Percentiles rank a stretch among this genome's conserved stretches.
These are phyloP conservation scores for Pluteus cervinus DNA, from an alignment of 768 basidiomycete species.

Conservation along the genomic window DNA sequence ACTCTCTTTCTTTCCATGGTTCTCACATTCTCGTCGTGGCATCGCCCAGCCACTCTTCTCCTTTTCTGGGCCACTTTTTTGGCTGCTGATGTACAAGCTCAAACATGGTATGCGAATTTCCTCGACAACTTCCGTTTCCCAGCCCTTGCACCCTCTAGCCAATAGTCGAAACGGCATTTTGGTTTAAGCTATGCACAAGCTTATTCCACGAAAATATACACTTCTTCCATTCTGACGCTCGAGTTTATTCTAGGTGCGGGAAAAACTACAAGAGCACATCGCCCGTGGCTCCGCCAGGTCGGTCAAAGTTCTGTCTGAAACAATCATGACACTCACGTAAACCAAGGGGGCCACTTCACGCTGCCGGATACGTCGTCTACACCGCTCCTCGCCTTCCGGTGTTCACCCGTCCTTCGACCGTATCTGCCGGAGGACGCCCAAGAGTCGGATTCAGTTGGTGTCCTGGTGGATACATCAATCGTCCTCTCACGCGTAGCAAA, in stretches of 20 bases:
- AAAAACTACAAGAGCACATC: conserved; percentile 47
- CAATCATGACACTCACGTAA: conserved; percentile 1
- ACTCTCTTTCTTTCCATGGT: too few relatives aligned
- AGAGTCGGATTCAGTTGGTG: conserved; percentile 26
- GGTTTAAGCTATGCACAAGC: background rate
- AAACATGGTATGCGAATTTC: conserved; percentile 5
- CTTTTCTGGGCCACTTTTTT: too few relatives aligned
- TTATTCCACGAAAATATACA: too few relatives aligned
- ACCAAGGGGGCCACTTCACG: conserved; percentile 39
- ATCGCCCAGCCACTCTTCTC: too few relatives aligned
- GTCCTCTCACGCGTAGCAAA: conserved; percentile 41
- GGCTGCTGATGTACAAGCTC: background rate
- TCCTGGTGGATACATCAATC: conserved; percentile 49
- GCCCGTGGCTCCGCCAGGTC: conserved; percentile 37
- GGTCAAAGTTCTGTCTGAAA: conserved; percentile 12
- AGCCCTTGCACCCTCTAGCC: background rate
- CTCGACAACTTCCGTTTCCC: background rate
- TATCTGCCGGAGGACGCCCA: conserved; percentile 49
- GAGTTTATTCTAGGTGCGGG: conserved; percentile 44
- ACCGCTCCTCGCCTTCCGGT: conserved; percentile 52
- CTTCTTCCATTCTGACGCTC: too few relatives aligned
- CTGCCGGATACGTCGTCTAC: conserved; percentile 26
- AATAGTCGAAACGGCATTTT: background rate
- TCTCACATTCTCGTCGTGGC: too few relatives aligned
- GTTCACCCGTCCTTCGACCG: conserved; percentile 52